phyloP scores from a whole-genome alignment of 306 rosid species.

The Sicyos edulis region DNA sequence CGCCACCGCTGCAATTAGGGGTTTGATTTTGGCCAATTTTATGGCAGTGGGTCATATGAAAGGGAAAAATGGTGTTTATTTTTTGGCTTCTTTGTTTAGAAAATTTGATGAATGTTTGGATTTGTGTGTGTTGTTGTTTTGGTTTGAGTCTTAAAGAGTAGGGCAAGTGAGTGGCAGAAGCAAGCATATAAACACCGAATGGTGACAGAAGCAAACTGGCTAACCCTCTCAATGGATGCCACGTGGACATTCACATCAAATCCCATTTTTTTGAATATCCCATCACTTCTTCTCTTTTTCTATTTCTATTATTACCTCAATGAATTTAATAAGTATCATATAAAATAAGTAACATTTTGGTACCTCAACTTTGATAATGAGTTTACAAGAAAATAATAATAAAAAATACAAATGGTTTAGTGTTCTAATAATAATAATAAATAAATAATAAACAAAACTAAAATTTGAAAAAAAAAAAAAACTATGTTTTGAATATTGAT shows the following conservation, averaged over 20 bases:
- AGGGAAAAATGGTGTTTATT: neutral
- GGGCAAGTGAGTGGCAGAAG: constrained; percentile 49
- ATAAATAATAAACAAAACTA: too few relatives aligned
- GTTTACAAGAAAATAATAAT: too few relatives aligned
- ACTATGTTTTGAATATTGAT: too few relatives aligned
- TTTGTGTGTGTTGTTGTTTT: neutral
- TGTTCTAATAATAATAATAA: too few relatives aligned
- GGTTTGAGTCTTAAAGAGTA: constrained; percentile 59
- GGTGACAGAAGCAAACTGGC: constrained; percentile 39
- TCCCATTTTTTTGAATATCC: constrained; percentile 5
- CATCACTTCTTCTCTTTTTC: neutral
- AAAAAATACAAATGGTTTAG: too few relatives aligned
- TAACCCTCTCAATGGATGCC: constrained; percentile 36
- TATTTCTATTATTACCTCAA: too few relatives aligned
- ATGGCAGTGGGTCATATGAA: constrained; percentile 1
- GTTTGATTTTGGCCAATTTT: neutral
- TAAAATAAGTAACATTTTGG: too few relatives aligned
- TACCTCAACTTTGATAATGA: too few relatives aligned
- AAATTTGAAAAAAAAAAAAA: too few relatives aligned
- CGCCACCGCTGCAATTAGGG: neutral
- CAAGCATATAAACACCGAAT: constrained; percentile 42
- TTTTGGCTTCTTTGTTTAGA: neutral
- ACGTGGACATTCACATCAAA: constrained; percentile 24
- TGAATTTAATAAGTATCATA: too few relatives aligned
- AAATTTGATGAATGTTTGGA: neutral